Evolutionary conservation across 2,329 filamentous ascomycete species (phyloP).

Genomic region (Coniochaeta sp.): DNA sequence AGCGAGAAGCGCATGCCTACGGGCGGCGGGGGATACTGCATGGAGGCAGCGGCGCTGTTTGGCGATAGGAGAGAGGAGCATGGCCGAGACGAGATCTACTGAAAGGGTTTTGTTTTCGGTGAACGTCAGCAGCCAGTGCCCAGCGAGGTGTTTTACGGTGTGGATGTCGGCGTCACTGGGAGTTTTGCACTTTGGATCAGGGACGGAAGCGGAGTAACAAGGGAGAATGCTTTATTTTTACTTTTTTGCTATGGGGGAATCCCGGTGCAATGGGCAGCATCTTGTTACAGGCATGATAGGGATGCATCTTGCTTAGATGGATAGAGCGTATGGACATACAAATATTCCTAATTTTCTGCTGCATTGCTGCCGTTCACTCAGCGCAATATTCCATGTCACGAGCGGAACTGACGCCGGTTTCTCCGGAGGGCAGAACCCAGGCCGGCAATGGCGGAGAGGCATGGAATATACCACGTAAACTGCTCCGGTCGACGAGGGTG

Average conservation of each 20-base stretch:
- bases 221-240: background rate
- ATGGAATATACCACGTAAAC: no score
- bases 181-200: background rate
- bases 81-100: conserved; percentile 8
- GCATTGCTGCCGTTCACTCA: background rate
- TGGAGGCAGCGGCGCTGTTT: conserved; percentile 85
- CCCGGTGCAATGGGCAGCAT: background rate
- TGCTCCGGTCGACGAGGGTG: no score
- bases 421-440: no score
- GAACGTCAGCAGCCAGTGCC: background rate
- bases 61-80: conserved; percentile 44
- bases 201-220: background rate
- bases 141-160: background rate
- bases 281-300: background rate
- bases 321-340: background rate
- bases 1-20: conserved; percentile 70
- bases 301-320: background rate
- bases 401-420: no score
- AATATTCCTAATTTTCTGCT: background rate
- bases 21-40: conserved; percentile 71
- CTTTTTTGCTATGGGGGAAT: background rate
- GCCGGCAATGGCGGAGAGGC: no score
- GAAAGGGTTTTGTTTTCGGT: background rate
- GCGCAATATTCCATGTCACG: background rate
- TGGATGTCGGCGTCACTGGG: background rate